These are phyloP conservation scores for Melanomma pulvis-pyrius DNA, from an alignment of 495 filamentous ascomycete species.

Conservation along the genomic window DNA sequence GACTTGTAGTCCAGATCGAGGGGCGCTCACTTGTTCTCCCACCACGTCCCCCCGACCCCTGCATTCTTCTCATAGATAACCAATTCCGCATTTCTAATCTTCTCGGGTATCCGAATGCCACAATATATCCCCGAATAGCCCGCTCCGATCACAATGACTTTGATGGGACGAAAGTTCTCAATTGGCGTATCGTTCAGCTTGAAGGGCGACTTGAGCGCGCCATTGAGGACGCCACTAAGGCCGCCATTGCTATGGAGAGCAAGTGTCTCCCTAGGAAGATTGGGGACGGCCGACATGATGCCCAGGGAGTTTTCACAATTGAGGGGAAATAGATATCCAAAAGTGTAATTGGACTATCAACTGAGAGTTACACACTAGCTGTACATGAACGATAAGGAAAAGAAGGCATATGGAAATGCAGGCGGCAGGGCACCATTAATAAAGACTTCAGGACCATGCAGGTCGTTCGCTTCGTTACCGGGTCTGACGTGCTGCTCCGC, in stretches of 20 bases:
- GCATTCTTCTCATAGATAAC: conserved; percentile 79
- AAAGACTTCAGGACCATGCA: not conserved
- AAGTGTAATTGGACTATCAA: not conserved
- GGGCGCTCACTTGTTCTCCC: conserved; percentile 56
- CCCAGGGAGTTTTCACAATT: not conserved
- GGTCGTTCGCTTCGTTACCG: not conserved
- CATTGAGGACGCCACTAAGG: not conserved
- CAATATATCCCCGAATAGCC: conserved; percentile 66
- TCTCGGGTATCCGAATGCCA: conserved; percentile 62
- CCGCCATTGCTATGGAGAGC: not conserved
- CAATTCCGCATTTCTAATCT: conserved; percentile 61
- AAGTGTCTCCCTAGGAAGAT: conserved; percentile 16
- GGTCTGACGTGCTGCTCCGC: not conserved
- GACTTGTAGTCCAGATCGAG: not conserved
- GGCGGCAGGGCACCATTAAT: not conserved
- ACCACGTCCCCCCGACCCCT: conserved; percentile 74
- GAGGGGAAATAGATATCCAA: not conserved
- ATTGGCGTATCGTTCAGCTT: conserved; percentile 47
- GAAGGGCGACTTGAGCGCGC: conserved; percentile 5
- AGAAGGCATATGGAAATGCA: not conserved
- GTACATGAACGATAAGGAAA: not conserved
- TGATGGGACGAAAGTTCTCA: conserved; percentile 59
- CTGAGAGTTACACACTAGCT: conserved; percentile 10
- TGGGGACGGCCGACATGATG: conserved; percentile 28
- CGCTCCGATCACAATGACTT: conserved; percentile 67